Percentiles rank a stretch among this genome's conserved stretches.
These are phyloP conservation scores for Fistulinella cinereoalba DNA, from an alignment of 1,284 basidiomycete species.

Conservation along the genomic window DNA sequence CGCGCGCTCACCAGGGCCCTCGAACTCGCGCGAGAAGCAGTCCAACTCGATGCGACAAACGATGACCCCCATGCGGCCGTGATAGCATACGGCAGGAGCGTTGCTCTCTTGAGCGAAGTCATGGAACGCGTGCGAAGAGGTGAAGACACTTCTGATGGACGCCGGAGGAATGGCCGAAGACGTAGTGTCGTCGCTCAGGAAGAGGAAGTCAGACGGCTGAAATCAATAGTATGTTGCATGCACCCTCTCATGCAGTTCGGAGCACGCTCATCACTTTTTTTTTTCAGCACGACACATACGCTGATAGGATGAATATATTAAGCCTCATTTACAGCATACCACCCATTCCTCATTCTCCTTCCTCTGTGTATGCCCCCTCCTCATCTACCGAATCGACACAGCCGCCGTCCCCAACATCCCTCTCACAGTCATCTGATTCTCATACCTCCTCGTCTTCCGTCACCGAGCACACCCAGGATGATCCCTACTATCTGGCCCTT, in stretches of 20 bases:
- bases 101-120: conserved; percentile 77
- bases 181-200: conserved; percentile 81
- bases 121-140: conserved; percentile 83
- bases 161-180: conserved; percentile 56
- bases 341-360: conserved; percentile 59
- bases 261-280: conserved; percentile 10
- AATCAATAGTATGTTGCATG: conserved; percentile 67
- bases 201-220: conserved; percentile 76
- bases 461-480: conserved; percentile 39
- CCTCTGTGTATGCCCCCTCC: conserved; percentile 50
- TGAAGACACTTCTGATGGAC: conserved; percentile 68
- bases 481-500: conserved; percentile 24
- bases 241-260: conserved; percentile 8
- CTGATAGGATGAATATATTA: conserved; percentile 84
- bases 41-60: conserved; percentile 75
- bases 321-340: conserved; percentile 83
- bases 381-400: conserved; percentile 53
- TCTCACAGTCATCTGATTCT: conserved; percentile 52
- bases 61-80: conserved; percentile 81
- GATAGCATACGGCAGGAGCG: conserved; percentile 76
- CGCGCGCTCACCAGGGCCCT: conserved; percentile 74
- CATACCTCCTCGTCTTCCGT: conserved; percentile 37
- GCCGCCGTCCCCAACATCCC: conserved; percentile 48
- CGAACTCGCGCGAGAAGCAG: conserved; percentile 80
- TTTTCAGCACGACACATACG: conserved; percentile 79